Percentiles rank a stretch among this genome's conserved stretches.
Conservation (phyloP, 371 early-diverging fungal species). For the Haplosporangium sp. region DNA sequence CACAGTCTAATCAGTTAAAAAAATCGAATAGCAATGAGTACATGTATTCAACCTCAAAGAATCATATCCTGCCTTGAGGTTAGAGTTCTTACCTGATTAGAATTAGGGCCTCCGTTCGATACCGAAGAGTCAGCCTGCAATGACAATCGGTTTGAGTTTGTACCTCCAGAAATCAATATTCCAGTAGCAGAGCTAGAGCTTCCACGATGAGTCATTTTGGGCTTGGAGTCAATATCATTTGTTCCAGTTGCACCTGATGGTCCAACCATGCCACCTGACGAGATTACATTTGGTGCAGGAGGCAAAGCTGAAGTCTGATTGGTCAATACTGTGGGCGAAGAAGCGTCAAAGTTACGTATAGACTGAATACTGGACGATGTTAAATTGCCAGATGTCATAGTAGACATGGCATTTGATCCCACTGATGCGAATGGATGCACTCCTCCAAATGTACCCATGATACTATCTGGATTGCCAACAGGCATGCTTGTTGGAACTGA, state of each 20-base stretch:
- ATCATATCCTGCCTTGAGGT: background rate
- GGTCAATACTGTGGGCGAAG: conserved; percentile 20
- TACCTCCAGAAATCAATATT: conserved; percentile 4
- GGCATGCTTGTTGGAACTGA: background rate
- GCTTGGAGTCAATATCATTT: conserved; percentile 23
- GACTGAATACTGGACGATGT: background rate
- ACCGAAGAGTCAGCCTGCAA: conserved; percentile 23
- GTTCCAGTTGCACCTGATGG: background rate
- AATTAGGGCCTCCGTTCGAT: conserved; percentile 6
- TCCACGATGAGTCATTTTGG: conserved; percentile 34
- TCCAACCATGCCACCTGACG: conserved; percentile 21
- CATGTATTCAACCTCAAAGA: background rate
- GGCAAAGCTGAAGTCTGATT: conserved; percentile 12
- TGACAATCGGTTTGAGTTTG: conserved; percentile 27
- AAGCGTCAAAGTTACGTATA: conserved; percentile 3
- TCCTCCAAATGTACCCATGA: background rate
- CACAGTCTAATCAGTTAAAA: conserved; percentile 15
- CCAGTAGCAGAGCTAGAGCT: conserved; percentile 38
- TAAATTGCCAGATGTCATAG: background rate
- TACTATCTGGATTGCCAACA: background rate
- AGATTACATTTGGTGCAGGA: background rate
- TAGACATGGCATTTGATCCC: conserved; percentile 11
- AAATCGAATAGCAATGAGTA: too few species aligned
- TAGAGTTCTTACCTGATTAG: conserved; percentile 12
- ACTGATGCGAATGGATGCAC: background rate